These are phyloP conservation scores for Pseudogymnoascus sp. DNA, from an alignment of 2,329 filamentous ascomycete genomes.

Conservation along the genomic window DNA sequence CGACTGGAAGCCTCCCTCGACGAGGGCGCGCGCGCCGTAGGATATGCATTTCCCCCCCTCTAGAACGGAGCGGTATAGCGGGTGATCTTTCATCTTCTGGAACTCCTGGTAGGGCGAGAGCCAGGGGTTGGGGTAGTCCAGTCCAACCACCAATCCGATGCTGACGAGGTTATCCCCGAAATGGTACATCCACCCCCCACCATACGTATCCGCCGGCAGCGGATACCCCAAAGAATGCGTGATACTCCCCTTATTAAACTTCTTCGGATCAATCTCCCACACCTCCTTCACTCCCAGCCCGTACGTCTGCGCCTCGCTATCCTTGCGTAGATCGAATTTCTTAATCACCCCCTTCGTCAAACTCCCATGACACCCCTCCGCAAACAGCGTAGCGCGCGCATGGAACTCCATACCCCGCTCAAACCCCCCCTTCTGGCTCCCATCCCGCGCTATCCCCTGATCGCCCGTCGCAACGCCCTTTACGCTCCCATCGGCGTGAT, in stretches of 20 bases:
- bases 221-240: slow-evolving; percentile 92
- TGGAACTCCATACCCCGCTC: slow-evolving; percentile 99
- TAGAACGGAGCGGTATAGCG: slow-evolving; percentile 77
- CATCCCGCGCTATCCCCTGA: slow-evolving; percentile 72
- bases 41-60: slow-evolving; percentile 97
- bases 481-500: slow-evolving; percentile 78
- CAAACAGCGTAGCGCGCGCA: slow-evolving; percentile 82
- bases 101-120: slow-evolving; percentile 92
- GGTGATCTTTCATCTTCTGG: slow-evolving; percentile 97
- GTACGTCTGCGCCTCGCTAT: slow-evolving; percentile 93
- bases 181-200: slow-evolving; percentile 99
- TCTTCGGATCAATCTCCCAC: slow-evolving; percentile 91
- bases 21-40: slow-evolving; percentile 83
- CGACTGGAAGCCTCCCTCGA: slow-evolving; percentile 94
- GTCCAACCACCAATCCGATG: slow-evolving; percentile 81
- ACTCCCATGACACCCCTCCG: slow-evolving; percentile 91
- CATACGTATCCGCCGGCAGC: slow-evolving; percentile 80
- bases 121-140: slow-evolving; percentile 97
- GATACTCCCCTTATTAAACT: slow-evolving; percentile 80
- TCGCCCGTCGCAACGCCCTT: slow-evolving; percentile 95
- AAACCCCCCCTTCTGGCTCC: slow-evolving; percentile 81
- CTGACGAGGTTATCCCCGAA: slow-evolving; percentile 96
- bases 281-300: slow-evolving; percentile 92
- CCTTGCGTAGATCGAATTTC: slow-evolving; percentile 82
- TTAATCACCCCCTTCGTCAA: slow-evolving; percentile 91